Evolutionary conservation across 2,329 filamentous ascomycete species (phyloP), one percentile per base, ranked within the genome.

Genomic region (Sporothrix schenckii): DNA sequence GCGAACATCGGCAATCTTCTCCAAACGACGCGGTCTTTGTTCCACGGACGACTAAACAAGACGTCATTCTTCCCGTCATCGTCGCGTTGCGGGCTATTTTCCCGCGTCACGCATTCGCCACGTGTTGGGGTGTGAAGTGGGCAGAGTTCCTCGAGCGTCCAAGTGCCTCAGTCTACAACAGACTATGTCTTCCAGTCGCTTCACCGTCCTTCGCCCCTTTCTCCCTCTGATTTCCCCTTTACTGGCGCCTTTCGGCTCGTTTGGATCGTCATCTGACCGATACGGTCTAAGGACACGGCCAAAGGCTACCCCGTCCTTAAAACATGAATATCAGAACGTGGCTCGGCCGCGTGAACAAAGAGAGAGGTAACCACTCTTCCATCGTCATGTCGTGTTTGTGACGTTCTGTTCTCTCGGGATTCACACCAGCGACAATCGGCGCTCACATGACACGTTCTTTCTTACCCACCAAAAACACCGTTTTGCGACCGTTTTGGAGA

Each of bases 211-310:
- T 65, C 4, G 11, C 27, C 10, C 34, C 9, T 6, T 44, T 13
- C 19, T n/a, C 34, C 11, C 4, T 19, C 7, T 30, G n/a, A 14
- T 44, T 16, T 16, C 47, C 19, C 61, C 44, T 52, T 50, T 66
- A n/a, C 61, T 34, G 44, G 61, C 61, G 61, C 6, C 47, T 66
- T 52, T 65, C 27, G 2, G 24, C 47, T 44, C 44, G 34, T 30
- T 50, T 65, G 7, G 47, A 50, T 41, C 24, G 61, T 65, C 61
- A 65, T 65, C 61, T 65, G 61, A 65, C 27, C 24, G 21, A 44
- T 5, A 9, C 44, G 4, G 61, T 50, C 47, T 50, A 50, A 21
- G 16, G n/a, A n/a, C 34, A 65, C 44, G 44, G 61, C 44, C 44
- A 34, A 50, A 50, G 47, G 61, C 34, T 1, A 34, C 34, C n/a